phyloP scores from a whole-genome alignment of 2,329 filamentous ascomycete genomes.

The Botrytis pseudocinerea region DNA sequence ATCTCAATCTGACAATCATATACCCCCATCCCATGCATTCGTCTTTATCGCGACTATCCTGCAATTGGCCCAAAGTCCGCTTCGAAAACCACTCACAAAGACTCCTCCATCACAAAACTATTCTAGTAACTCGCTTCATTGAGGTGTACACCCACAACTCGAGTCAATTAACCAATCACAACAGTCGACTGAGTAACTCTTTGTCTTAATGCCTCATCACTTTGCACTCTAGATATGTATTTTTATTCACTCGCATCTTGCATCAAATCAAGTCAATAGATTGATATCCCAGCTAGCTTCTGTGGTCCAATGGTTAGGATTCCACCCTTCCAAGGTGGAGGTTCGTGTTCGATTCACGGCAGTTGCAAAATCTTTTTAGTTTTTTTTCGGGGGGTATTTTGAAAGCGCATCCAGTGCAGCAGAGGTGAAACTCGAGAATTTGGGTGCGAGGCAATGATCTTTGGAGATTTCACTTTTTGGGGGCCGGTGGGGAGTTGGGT shows the following conservation, averaged over 20 bases:
- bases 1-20: neutral
- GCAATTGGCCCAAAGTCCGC: neutral
- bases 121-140: neutral
- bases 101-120: neutral
- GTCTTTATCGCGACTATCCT: neutral
- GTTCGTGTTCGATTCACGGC: neutral
- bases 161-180: neutral
- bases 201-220: neutral
- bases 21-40: neutral
- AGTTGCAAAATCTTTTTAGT: neutral
- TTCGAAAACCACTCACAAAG: neutral
- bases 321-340: constrained; percentile 10
- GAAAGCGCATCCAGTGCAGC: neutral
- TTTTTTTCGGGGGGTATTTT: neutral
- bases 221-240: neutral
- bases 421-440: neutral
- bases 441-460: neutral
- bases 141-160: neutral
- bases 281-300: neutral
- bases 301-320: constrained; percentile 8
- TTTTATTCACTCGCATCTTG: fast-evolving
- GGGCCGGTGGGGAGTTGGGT: neutral
- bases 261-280: neutral
- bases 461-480: neutral
- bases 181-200: neutral